These are phyloP conservation scores for Rosa persica DNA, from an alignment of 306 rosid genomes.

Conservation along the genomic window DNA sequence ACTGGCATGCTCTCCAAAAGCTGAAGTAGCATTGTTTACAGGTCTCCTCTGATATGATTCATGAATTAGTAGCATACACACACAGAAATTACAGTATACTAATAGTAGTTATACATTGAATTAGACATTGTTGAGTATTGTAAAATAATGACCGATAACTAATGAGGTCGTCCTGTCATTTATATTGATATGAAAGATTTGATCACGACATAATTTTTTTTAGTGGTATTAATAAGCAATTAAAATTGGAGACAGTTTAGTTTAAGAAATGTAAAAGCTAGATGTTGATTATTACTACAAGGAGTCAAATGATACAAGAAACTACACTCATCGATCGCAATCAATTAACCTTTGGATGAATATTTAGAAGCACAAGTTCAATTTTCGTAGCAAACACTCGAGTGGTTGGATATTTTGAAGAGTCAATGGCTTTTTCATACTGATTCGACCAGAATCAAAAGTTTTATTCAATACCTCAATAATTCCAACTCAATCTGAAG, in stretches of 20 bases:
- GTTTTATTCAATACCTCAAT: not conserved
- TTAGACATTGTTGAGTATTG: not conserved
- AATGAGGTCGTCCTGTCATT: not conserved
- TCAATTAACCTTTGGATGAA: not conserved
- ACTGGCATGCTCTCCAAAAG: conserved; percentile 1
- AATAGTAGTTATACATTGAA: not conserved
- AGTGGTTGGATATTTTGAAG: not conserved
- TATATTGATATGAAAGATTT: not conserved
- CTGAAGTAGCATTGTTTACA: not conserved
- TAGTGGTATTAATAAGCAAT: not conserved
- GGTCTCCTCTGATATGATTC: not conserved
- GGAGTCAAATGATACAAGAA: not conserved
- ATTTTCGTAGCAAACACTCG: not conserved
- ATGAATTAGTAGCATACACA: not conserved
- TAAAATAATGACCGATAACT: not conserved
- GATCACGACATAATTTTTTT: not conserved
- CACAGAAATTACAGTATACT: not conserved
- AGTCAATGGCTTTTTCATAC: not conserved
- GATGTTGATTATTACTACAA: not conserved
- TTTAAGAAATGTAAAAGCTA: not conserved
- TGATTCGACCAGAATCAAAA: not conserved
- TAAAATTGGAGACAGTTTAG: not conserved
- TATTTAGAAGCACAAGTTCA: too few relatives aligned
- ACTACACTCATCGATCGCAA: not conserved
- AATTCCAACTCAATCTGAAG: not conserved